These are phyloP conservation scores for Echites panduratus DNA, from an alignment of 257 asterid genomes.

Conservation along the genomic window DNA sequence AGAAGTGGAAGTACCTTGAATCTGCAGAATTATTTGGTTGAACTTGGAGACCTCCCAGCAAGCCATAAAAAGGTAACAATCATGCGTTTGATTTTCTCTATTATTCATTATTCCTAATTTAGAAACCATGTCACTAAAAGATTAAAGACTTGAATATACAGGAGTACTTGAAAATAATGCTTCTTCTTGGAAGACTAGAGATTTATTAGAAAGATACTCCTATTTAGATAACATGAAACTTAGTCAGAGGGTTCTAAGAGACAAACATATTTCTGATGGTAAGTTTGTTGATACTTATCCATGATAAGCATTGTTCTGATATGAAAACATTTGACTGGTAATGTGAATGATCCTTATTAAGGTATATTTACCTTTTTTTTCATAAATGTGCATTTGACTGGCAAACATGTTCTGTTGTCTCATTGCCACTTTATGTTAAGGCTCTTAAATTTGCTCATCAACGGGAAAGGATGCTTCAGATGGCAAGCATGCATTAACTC, in stretches of 20 bases:
- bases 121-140: too few species aligned
- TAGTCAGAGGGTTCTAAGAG: conserved; percentile 10
- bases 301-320: too few species aligned
- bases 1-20: conserved; percentile 22
- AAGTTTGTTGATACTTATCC: conserved; percentile 8
- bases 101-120: conserved; percentile 1
- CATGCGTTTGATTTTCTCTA: not conserved
- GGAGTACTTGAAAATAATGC: not conserved
- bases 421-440: conserved; percentile 18
- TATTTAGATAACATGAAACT: conserved; percentile 4
- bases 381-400: conserved; percentile 1
- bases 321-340: too few species aligned
- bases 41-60: conserved; percentile 21
- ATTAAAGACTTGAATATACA: not conserved
- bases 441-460: conserved; percentile 21
- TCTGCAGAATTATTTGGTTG: conserved; percentile 27
- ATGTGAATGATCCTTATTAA: not conserved
- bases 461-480: conserved; percentile 24
- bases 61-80: conserved; percentile 21
- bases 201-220: not conserved
- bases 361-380: not conserved
- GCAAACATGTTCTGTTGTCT: conserved; percentile 6
- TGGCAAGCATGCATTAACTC: conserved; percentile 20
- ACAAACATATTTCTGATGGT: conserved; percentile 11
- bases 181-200: too few species aligned